Percentiles rank a stretch among this genome's conserved stretches.
phyloP scores from a whole-genome alignment of 176 grass and related monocot genomes.

The Thalia dealbata region DNA sequence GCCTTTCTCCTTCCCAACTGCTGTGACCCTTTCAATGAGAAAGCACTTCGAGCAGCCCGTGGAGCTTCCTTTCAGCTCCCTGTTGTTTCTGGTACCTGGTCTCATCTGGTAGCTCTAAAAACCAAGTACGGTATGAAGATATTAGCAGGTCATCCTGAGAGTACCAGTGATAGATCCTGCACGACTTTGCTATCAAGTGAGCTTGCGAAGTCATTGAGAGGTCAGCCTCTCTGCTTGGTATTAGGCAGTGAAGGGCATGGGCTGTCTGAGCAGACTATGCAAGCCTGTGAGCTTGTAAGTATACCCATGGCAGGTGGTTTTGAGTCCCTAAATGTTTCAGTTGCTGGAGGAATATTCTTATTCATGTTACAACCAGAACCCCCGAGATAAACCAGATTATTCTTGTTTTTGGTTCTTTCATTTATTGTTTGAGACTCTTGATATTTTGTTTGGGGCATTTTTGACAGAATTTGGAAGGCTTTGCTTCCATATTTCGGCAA shows the following conservation, averaged over 20 bases:
- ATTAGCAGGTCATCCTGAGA: constrained; percentile 67
- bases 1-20: constrained; percentile 78
- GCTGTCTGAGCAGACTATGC: constrained; percentile 40
- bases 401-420: constrained; percentile 10
- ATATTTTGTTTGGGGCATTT: neutral
- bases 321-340: constrained; percentile 96
- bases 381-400: constrained; percentile 17
- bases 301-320: constrained; percentile 91
- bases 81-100: constrained; percentile 58
- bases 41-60: constrained; percentile 77
- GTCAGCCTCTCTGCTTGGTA: constrained; percentile 63
- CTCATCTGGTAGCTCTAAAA: constrained; percentile 27
- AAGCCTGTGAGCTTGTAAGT: constrained; percentile 62
- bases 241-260: constrained; percentile 93
- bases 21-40: constrained; percentile 95
- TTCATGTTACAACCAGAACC: constrained; percentile 65
- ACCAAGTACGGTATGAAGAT: constrained; percentile 49
- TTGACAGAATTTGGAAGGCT: no score
- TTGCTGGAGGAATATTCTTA: constrained; percentile 87
- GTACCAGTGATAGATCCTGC: constrained; percentile 28
- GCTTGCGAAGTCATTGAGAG: constrained; percentile 46
- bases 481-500: no score
- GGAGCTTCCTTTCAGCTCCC: constrained; percentile 82
- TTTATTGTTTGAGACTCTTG: neutral
- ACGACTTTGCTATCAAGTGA: constrained; percentile 34